Base-by-base conservation (phyloP, 805 yeast species). In the Pichia rugopelliculosa region DNA sequence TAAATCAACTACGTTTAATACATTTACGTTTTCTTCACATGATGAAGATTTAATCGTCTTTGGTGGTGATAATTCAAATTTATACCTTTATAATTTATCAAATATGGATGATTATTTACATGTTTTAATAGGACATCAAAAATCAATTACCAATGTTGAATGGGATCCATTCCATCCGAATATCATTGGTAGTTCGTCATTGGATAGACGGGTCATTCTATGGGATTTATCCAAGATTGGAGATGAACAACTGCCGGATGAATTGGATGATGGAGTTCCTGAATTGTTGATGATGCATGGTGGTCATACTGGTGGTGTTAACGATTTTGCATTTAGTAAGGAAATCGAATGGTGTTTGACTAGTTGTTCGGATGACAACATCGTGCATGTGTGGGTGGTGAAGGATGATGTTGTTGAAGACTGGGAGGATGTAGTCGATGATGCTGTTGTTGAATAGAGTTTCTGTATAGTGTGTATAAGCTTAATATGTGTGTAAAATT, bases 201-300 rank as follows among this genome's bases (percentile, higher is more conserved):
- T 77, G 51, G 96, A 88, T 60, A 73, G 93, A 52, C 71, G 95
- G 49, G 77, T 86, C 15, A 80, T 87, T 33, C 55, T 88, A 5
- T 87, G 96, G 96, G 95, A 88, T 60, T 68, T 87, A 48, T 69
- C 72, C 41, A 80, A 77, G 55, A 82, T 88, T 34, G 96, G 96
- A 4, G 85, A 81, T 53, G 96, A 87, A 59, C 95, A 87, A 62
- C 74, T 74, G 13, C 89, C 80, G 55, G 96, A 87, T 55, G 96
- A 88, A 60, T 85, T 88, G 26, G 95, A 85, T 54, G 96, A 88
- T 58, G 96, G 95, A 36, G 84, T 84, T 24, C 91, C 96, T 5
- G 96, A 88, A 62, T 66, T 88, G 33, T 70, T 87, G 56, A 84
- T 87, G 89, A 84, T 88, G 82, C 96, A 88, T 61, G 95, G 95